phyloP scores from a whole-genome alignment of 2,329 filamentous ascomycete species.

The Bipolaris gigantea region DNA sequence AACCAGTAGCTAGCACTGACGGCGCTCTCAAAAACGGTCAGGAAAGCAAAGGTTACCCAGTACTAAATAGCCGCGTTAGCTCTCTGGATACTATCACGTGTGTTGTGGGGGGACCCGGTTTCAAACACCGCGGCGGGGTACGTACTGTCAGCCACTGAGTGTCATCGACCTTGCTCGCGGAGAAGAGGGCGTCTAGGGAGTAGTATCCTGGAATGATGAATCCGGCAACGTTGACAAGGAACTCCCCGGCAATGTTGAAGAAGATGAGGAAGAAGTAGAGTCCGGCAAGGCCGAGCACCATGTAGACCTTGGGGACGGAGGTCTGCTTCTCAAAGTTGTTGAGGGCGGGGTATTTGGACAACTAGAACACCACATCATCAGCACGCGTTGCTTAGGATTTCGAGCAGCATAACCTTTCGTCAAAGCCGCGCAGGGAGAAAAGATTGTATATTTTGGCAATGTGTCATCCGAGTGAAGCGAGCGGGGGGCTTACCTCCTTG shows the following conservation, averaged over 20 bases:
- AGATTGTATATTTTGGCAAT: slow-evolving; percentile 10
- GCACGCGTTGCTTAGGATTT: slow-evolving; percentile 11
- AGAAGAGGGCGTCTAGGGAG: slow-evolving; percentile 77
- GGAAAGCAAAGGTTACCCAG: slow-evolving; percentile 83
- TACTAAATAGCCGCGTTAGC: slow-evolving; percentile 56
- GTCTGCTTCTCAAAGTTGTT: slow-evolving; percentile 86
- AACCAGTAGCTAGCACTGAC: slow-evolving; percentile 90
- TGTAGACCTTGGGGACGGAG: slow-evolving; percentile 82
- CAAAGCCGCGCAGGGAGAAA: not conserved
- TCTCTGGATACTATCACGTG: not conserved
- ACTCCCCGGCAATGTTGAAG: slow-evolving; percentile 88
- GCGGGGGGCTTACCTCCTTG: slow-evolving; percentile 66
- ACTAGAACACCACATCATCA: slow-evolving; percentile 54
- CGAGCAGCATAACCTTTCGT: not conserved
- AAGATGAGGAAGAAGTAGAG: slow-evolving; percentile 91
- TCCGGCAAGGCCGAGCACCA: slow-evolving; percentile 71
- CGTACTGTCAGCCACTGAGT: slow-evolving; percentile 72
- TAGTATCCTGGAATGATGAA: slow-evolving; percentile 85
- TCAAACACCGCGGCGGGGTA: slow-evolving; percentile 5
- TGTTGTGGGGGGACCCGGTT: not conserved
- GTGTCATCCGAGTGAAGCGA: slow-evolving; percentile 11
- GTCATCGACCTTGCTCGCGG: slow-evolving; percentile 70
- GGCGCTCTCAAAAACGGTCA: slow-evolving; percentile 81
- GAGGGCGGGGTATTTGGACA: slow-evolving; percentile 81
- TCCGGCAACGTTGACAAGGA: slow-evolving; percentile 83